These are phyloP conservation scores for Hymenochaete sp. DNA, from an alignment of 1,284 basidiomycete species.

Conservation along the genomic window DNA sequence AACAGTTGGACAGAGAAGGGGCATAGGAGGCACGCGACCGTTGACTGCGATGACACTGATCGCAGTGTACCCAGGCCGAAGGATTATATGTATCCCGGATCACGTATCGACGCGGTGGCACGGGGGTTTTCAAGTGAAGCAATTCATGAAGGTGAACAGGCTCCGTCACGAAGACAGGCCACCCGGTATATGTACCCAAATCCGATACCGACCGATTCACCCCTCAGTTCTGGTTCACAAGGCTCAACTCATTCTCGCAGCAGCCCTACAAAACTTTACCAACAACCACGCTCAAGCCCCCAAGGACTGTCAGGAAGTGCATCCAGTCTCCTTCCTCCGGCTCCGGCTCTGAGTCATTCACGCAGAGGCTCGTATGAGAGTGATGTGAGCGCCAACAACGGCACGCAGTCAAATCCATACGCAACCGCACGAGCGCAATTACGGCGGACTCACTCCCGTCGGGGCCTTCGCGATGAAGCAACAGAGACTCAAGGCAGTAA, in stretches of 20 bases:
- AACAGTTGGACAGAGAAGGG: conserved; percentile 11
- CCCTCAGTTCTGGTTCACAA: neutral
- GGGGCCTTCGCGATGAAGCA: conserved; percentile 3
- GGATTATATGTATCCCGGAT: conserved; percentile 14
- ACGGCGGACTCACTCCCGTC: conserved; percentile 5
- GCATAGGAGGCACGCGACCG: conserved; percentile 14
- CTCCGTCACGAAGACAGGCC: neutral
- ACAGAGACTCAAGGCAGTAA: neutral
- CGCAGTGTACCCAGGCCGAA: conserved; percentile 14
- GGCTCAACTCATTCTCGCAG: conserved; percentile 1
- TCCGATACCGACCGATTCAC: conserved; percentile 7
- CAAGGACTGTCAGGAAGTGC: too few relatives aligned
- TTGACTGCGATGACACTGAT: conserved; percentile 15
- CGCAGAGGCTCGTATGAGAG: conserved; percentile 6
- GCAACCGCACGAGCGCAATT: neutral
- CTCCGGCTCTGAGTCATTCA: conserved; percentile 2
- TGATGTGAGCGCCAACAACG: neutral
- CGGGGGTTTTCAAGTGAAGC: neutral
- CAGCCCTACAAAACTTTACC: conserved; percentile 2
- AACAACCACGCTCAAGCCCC: neutral
- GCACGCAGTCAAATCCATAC: neutral
- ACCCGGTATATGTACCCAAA: neutral
- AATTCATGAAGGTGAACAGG: neutral
- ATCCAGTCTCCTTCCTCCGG: conserved; percentile 5
- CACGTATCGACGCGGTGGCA: neutral